Percentiles rank a stretch among this genome's conserved stretches.
Conservation (phyloP, 495 filamentous ascomycete genomes). For the Penicillium soppii region DNA sequence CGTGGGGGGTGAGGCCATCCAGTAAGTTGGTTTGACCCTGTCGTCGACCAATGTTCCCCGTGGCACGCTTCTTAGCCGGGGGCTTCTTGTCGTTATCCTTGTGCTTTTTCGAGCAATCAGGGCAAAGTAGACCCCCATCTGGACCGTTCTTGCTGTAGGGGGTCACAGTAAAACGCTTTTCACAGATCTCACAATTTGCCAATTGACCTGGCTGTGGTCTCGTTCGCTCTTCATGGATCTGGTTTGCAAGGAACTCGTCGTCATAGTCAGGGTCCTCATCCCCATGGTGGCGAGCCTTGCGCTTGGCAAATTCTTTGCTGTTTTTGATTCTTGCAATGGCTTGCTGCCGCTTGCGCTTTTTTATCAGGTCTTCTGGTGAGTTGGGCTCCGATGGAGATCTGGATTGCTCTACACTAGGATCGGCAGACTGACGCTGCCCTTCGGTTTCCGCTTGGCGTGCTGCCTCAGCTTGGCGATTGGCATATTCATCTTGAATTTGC, state of each 20-base stretch:
- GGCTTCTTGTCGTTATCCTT: constrained; percentile 62
- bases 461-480: constrained; percentile 44
- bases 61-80: constrained; percentile 57
- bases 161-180: constrained; percentile 91
- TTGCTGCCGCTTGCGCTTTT: constrained; percentile 62
- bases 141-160: constrained; percentile 82
- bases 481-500: constrained; percentile 70
- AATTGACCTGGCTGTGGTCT: constrained; percentile 80
- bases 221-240: constrained; percentile 60
- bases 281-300: constrained; percentile 50
- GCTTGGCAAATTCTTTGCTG: constrained; percentile 64
- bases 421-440: constrained; percentile 15
- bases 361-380: constrained; percentile 49
- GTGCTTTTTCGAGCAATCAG: constrained; percentile 78
- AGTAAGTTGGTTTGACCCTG: constrained; percentile 75
- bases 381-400: constrained; percentile 33
- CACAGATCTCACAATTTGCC: constrained; percentile 82
- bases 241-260: constrained; percentile 46
- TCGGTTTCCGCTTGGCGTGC: constrained; percentile 42
- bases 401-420: constrained; percentile 11
- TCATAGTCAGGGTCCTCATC: constrained; percentile 51
- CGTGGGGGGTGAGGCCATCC: constrained; percentile 67
- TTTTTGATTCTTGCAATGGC: constrained; percentile 77
- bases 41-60: constrained; percentile 52
- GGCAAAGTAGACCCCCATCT: constrained; percentile 79